A percentile compares a stretch with the other conserved stretches of the same genome.
These are phyloP conservation scores for Sequoia sempervirens DNA, from an alignment of 75 land plant species.

Conservation along the genomic window DNA sequence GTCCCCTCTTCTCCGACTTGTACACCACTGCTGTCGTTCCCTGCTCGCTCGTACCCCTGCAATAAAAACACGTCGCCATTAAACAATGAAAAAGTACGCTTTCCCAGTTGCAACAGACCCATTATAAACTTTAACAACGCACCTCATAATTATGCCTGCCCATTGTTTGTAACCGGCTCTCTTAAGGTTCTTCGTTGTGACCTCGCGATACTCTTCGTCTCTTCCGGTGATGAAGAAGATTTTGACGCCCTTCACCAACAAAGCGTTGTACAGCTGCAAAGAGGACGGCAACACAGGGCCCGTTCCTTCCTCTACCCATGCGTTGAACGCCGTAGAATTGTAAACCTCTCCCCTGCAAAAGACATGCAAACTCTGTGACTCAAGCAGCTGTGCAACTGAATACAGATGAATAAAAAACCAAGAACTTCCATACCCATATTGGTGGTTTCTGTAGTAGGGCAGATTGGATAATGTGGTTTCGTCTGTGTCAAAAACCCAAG, in stretches of 20 bases:
- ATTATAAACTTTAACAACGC: too few species aligned
- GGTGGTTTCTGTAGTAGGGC: slow-evolving; percentile 51
- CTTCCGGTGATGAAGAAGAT: slow-evolving; percentile 72
- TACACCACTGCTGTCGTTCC: too few species aligned
- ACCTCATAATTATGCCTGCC: too few species aligned
- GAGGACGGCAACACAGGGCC: slow-evolving; percentile 49
- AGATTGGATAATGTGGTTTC: slow-evolving; percentile 80
- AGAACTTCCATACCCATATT: slow-evolving; percentile 32
- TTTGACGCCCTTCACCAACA: slow-evolving; percentile 42
- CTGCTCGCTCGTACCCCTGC: too few species aligned
- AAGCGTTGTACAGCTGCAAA: slow-evolving; percentile 43
- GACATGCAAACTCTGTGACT: too few species aligned
- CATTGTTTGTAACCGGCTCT: too few species aligned
- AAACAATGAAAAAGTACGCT: too few species aligned
- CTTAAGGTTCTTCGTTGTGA: too few species aligned
- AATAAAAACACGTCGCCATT: too few species aligned
- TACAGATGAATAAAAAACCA: background rate
- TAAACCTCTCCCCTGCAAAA: slow-evolving; percentile 52
- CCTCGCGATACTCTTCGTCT: slow-evolving; percentile 18
- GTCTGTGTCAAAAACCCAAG: slow-evolving; percentile 80
- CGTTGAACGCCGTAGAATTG: slow-evolving; percentile 32
- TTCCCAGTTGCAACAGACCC: too few species aligned
- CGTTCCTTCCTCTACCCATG: slow-evolving; percentile 64
- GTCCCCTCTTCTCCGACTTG: too few species aligned
- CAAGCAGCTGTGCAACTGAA: background rate